Percentiles rank a stretch among this genome's conserved stretches.
phyloP scores from a whole-genome alignment of 768 basidiomycete genomes.

The Lactarius deliciosus region DNA sequence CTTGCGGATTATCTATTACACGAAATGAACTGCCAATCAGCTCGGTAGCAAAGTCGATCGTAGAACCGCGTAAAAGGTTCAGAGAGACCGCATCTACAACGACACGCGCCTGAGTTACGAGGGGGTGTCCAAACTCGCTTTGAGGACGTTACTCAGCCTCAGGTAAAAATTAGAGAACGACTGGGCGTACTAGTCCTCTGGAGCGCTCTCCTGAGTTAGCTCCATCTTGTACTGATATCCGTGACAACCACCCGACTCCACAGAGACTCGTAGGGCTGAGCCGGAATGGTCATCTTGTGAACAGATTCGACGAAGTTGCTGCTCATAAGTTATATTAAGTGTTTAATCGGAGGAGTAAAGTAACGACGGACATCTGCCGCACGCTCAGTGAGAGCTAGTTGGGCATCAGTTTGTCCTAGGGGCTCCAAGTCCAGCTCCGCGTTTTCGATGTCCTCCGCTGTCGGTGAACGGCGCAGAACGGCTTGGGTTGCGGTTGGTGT shows the following conservation, averaged over 20 bases:
- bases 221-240: constrained; percentile 97
- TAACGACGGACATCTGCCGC: constrained; percentile 63
- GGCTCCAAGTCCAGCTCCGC: constrained; percentile 66
- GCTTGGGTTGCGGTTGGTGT: constrained; percentile 30
- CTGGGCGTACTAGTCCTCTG: constrained; percentile 81
- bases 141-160: constrained; percentile 4
- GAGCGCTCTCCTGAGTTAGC: constrained; percentile 56
- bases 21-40: constrained; percentile 92
- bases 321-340: constrained; percentile 5
- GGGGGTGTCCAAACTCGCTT: constrained; percentile 74
- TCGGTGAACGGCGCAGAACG: constrained; percentile 39
- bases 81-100: constrained; percentile 87
- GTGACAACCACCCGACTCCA: constrained; percentile 95
- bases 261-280: constrained; percentile 75
- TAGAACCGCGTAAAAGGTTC: constrained; percentile 80
- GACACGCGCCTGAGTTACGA: constrained; percentile 68
- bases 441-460: constrained; percentile 48
- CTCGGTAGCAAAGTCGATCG: constrained; percentile 89
- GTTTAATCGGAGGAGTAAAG: not conserved
- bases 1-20: constrained; percentile 82
- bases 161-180: not conserved
- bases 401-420: constrained; percentile 51
- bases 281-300: constrained; percentile 58
- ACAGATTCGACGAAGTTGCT: constrained; percentile 81
- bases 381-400: constrained; percentile 63